A percentile compares a stretch with the other conserved stretches of the same genome.
Evolutionary conservation across 2,329 filamentous ascomycete species (phyloP).

Genomic region (Esteya vermicola): DNA sequence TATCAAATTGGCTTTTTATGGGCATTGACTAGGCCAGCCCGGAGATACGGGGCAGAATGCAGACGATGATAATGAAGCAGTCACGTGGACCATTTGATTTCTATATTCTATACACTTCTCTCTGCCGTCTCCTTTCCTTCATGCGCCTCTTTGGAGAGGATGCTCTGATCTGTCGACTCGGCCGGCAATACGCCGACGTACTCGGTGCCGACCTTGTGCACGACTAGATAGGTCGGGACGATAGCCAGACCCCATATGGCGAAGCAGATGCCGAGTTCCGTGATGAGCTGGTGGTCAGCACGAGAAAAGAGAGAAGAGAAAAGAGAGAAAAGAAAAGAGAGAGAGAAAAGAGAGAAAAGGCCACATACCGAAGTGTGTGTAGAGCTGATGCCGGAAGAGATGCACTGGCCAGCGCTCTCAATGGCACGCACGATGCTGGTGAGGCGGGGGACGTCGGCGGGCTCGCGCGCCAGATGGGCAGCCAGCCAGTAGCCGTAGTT

Average conservation of each 20-base stretch:
- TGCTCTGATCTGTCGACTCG: too few species aligned
- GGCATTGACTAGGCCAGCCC: too few species aligned
- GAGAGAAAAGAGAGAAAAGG: neutral
- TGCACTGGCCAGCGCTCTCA: neutral
- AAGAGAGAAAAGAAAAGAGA: neutral
- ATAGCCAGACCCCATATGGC: constrained; percentile 1
- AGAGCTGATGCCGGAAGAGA: constrained; percentile 1
- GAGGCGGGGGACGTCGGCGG: neutral
- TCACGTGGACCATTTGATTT: too few species aligned
- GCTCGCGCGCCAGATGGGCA: neutral
- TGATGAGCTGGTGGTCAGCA: neutral
- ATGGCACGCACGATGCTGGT: neutral
- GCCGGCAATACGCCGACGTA: neutral
- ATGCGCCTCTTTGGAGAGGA: too few species aligned
- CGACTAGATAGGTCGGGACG: neutral
- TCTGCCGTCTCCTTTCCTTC: too few species aligned
- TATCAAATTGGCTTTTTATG: too few species aligned
- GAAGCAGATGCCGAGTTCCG: neutral
- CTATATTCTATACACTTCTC: too few species aligned
- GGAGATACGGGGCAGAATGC: too few species aligned
- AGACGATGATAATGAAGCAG: too few species aligned
- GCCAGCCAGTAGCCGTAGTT: constrained; percentile 2
- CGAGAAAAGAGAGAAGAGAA: neutral
- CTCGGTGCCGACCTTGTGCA: neutral
- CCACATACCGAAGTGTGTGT: neutral